A percentile compares a stretch with the other conserved stretches of the same genome.
These are phyloP conservation scores for Pyrus hybrid DNA, from an alignment of 331 rosid genomes.

Conservation along the genomic window DNA sequence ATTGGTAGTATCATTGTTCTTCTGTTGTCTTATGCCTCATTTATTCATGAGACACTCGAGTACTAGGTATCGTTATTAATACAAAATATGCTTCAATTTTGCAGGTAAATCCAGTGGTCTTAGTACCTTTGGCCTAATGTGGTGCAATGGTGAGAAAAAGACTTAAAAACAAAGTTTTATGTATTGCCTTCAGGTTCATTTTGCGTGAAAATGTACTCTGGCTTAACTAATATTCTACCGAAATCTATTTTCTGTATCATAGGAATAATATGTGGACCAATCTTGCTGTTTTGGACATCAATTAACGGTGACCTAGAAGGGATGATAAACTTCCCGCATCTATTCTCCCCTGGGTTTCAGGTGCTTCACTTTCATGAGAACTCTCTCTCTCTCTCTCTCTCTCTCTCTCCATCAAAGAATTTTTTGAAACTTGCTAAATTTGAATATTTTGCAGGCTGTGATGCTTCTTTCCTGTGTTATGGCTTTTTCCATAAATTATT, in stretches of 20 bases:
- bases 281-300: constrained; percentile 50
- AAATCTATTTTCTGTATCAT: constrained; percentile 3
- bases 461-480: constrained; percentile 58
- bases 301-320: constrained; percentile 46
- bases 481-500: constrained; percentile 64
- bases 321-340: constrained; percentile 41
- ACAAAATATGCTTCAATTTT: neutral
- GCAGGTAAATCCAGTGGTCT: constrained; percentile 68
- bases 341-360: constrained; percentile 59
- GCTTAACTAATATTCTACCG: neutral
- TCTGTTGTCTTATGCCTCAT: constrained; percentile 1
- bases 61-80: neutral
- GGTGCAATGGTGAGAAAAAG: constrained; percentile 66
- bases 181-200: neutral
- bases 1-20: constrained; percentile 35
- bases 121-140: constrained; percentile 62
- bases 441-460: constrained; percentile 46
- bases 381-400: neutral
- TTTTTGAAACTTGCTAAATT: constrained; percentile 16
- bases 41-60: neutral
- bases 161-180: neutral
- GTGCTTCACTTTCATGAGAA: constrained; percentile 23
- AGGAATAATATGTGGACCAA: constrained; percentile 59
- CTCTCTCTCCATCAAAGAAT: neutral
- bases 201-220: neutral